phyloP scores from a whole-genome alignment of 345 rosid genomes.

The Eucalyptus camaldulensis region DNA sequence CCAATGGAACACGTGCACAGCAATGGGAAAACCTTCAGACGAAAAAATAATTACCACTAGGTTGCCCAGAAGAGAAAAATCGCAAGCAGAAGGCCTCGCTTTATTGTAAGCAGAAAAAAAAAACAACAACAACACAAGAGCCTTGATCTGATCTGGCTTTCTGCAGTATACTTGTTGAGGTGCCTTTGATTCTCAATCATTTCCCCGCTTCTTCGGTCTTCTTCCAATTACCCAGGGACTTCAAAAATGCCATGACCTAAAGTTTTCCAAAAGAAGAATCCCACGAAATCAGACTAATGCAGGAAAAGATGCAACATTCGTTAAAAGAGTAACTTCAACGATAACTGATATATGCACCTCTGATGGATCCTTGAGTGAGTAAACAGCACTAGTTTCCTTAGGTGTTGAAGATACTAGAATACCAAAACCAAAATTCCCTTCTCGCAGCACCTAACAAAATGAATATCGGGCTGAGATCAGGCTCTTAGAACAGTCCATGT shows the following conservation, averaged over 20 bases:
- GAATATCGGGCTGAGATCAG: background rate
- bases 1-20: background rate
- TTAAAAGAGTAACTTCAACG: background rate
- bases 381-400: conserved; percentile 65
- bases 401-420: conserved; percentile 76
- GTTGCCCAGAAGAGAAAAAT: background rate
- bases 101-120: background rate
- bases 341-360: conserved; percentile 32
- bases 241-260: conserved; percentile 84
- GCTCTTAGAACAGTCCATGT: background rate
- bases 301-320: background rate
- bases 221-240: conserved; percentile 58
- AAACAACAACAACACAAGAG: background rate
- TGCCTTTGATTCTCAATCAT: background rate
- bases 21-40: background rate
- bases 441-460: conserved; percentile 37
- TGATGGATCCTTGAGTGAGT: conserved; percentile 68
- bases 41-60: background rate
- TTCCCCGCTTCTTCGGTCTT: background rate
- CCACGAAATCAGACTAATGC: background rate
- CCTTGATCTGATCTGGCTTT: background rate
- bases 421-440: conserved; percentile 59
- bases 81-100: background rate
- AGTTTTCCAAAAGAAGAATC: background rate
- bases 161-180: background rate